phyloP scores from a whole-genome alignment of 495 filamentous ascomycete species.

The Xylaria cubensis region DNA sequence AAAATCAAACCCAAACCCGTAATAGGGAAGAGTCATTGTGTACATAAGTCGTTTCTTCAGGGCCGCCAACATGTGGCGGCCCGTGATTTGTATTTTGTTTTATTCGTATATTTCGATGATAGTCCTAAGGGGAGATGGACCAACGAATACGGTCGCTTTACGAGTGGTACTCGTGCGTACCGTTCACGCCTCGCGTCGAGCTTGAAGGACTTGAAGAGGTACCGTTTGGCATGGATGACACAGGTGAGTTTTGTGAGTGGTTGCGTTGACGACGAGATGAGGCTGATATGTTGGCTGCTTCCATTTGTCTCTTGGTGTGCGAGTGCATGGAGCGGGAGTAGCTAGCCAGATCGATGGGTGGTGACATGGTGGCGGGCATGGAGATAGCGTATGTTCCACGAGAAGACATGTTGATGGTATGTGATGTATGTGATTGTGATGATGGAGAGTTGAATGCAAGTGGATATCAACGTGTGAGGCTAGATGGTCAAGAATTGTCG shows the following conservation, averaged over 20 bases:
- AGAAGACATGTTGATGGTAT: conserved; percentile 43
- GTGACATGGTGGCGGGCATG: conserved; percentile 46
- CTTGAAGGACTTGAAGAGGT: conserved; percentile 27
- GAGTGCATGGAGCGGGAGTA: conserved; percentile 58
- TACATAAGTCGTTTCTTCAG: conserved; percentile 11
- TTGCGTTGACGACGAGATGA: conserved; percentile 29
- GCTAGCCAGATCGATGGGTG: conserved; percentile 51
- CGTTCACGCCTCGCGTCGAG: conserved; percentile 24
- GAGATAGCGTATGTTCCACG: conserved; percentile 39
- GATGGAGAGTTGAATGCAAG: neutral
- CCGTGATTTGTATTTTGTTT: neutral
- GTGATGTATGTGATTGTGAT: conserved; percentile 2
- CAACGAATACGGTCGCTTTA: neutral
- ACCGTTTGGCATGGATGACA: conserved; percentile 46
- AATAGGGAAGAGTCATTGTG: neutral
- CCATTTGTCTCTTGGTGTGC: conserved; percentile 61
- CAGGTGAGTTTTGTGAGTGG: conserved; percentile 27
- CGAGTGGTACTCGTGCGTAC: conserved; percentile 33
- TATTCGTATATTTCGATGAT: neutral
- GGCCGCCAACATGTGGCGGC: neutral
- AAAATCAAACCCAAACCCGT: neutral
- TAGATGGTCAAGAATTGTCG: neutral
- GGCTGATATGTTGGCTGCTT: conserved; percentile 45
- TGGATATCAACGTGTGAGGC: neutral
- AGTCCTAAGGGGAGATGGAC: neutral